Evolutionary conservation across 2,329 filamentous ascomycete genomes (phyloP).

Genomic region (Leptographium lundbergii): DNA sequence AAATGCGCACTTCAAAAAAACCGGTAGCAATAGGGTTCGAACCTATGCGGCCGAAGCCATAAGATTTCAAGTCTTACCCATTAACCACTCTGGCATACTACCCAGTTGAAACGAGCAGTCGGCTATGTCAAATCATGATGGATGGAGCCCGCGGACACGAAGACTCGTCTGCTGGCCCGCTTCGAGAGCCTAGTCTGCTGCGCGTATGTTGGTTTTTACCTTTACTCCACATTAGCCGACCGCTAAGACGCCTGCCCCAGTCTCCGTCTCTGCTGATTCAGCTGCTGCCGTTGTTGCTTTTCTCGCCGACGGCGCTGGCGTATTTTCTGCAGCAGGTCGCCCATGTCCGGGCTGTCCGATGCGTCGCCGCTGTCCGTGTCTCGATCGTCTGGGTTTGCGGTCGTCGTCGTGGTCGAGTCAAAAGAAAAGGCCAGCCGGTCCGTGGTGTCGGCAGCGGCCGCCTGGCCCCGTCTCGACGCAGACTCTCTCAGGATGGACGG

Average conservation of each 20-base stretch:
- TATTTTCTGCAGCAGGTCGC: constrained; percentile 6
- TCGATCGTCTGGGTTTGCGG: background rate
- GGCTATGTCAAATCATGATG: background rate
- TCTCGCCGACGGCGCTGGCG: constrained; percentile 6
- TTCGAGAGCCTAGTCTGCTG: too few relatives aligned
- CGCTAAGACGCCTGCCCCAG: background rate
- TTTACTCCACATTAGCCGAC: too few relatives aligned
- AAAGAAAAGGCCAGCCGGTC: background rate
- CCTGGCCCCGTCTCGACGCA: background rate
- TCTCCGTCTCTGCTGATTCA: background rate
- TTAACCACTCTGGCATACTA: background rate
- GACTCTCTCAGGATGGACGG: background rate
- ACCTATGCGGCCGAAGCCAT: background rate
- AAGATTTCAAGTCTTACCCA: background rate
- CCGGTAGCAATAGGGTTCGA: background rate
- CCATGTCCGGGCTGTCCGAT: constrained; percentile 1
- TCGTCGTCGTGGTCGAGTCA: background rate
- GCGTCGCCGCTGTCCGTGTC: background rate
- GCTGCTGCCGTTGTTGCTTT: background rate
- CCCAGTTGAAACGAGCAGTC: background rate
- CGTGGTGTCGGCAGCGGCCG: background rate
- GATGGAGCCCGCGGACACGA: background rate
- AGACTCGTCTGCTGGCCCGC: too few relatives aligned
- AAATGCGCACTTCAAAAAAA: background rate
- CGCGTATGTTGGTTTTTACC: too few relatives aligned